Base-by-base conservation (phyloP, 2,329 filamentous ascomycete species). In the Fusarium miscanthi region DNA sequence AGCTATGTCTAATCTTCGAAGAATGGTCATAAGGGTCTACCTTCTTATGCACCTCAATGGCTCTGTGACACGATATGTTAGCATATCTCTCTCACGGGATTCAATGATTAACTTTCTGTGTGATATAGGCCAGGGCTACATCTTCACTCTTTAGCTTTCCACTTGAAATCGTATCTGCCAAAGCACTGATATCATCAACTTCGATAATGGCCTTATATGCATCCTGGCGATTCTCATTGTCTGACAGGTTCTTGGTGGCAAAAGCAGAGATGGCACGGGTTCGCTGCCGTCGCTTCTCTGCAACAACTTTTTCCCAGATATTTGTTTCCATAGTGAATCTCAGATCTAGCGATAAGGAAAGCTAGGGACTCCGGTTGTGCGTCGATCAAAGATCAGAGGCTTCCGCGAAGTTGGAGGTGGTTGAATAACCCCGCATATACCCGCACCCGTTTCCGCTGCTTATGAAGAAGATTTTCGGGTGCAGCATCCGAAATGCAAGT, bases 1-100 rank as follows among this genome's bases (percentile, higher is more conserved):
- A 72, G 69, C 25, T 2, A 27, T 3, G 16, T 19, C 13, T 10
- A 10, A 19, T 9, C 17, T 37, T 19, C 1, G 10, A 37, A 21
- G 0, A 19, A 33, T 23, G 23, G 11, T 23, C 8, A 2, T 2
- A 23, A 33, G 12, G 17, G 1, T 16, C 27, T 45, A 72, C 70
- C 14, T 49, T 46, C 7, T 62, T 54, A 12, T 72, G 70, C 11
- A 65, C 65, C 17, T 66, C 40, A 3, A 73, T 70, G 0, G 65
- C 70, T 11, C 70, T 72, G 19, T 6, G 7, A 12, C 11, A 13
- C 2, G 4, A 14, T n/a, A 19, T 23, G 27, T 72, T n/a, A 72
- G 42, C 3, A 46, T 3, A 27, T 17, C 17, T 33, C 10, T 49
- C 4, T 6, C 6, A 25, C 2, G 8, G 5, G 10, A 7, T 6